phyloP scores from a whole-genome alignment of 192 early-diverging fungal genomes.

The Coemansia aciculifera region DNA sequence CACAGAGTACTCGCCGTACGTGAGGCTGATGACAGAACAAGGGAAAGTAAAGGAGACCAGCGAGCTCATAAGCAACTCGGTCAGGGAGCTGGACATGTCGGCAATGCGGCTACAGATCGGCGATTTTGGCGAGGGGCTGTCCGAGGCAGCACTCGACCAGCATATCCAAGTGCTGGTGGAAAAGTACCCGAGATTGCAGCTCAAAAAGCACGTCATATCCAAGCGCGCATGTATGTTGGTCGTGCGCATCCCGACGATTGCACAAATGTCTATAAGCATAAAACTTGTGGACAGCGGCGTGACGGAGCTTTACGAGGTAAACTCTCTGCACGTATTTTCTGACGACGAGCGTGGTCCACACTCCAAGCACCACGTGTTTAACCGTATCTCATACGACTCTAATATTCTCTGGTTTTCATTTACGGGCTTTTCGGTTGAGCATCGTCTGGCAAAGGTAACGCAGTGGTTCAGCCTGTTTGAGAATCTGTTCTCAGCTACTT shows the following conservation, averaged over 20 bases:
- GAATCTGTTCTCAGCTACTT: slow-evolving; percentile 49
- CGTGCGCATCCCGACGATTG: slow-evolving; percentile 46
- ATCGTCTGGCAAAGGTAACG: slow-evolving; percentile 40
- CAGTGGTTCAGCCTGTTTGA: slow-evolving; percentile 52
- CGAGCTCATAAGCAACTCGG: slow-evolving; percentile 31
- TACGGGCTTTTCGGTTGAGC: slow-evolving; percentile 49
- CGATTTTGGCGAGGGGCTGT: slow-evolving; percentile 43
- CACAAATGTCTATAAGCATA: slow-evolving; percentile 40
- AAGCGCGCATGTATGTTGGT: slow-evolving; percentile 33
- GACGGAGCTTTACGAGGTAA: slow-evolving; percentile 30
- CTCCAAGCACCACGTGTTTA: slow-evolving; percentile 44
- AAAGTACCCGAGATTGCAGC: slow-evolving; percentile 30
- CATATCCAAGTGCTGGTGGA: slow-evolving; percentile 22
- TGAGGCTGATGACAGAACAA: slow-evolving; percentile 49
- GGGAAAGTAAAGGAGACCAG: slow-evolving; percentile 19
- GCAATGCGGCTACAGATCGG: slow-evolving; percentile 52
- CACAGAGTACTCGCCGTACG: slow-evolving; percentile 35
- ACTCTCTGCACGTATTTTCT: slow-evolving; percentile 29
- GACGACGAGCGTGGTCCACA: slow-evolving; percentile 40
- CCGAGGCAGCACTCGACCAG: slow-evolving; percentile 26
- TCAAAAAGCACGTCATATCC: slow-evolving; percentile 24
- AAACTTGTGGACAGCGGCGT: slow-evolving; percentile 27
- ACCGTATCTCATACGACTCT: slow-evolving; percentile 42
- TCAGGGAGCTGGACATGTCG: slow-evolving; percentile 43
- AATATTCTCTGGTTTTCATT: slow-evolving; percentile 53